Evolutionary conservation across 73 alveolate species (phyloP), one percentile per base, ranked within the genome.

Genomic region (Breviolum minutum): DNA sequence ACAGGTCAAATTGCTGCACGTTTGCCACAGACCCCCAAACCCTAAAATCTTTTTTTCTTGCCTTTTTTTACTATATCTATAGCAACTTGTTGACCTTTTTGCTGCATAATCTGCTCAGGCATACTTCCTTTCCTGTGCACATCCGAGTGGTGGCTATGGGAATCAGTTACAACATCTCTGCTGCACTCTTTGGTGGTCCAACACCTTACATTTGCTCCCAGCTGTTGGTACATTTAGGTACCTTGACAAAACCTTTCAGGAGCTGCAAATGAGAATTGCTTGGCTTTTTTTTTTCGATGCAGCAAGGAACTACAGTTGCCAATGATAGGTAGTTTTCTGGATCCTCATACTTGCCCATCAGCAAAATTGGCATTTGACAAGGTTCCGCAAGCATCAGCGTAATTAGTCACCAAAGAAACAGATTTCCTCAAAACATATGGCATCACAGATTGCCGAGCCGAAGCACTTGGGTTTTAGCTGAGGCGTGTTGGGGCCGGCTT

Each of bases 111-210:
- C 27, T 8, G 63, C 86, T 29, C 62, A 86, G 94, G 94, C 98
- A 92, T 62, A 92, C 80, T 27, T 74, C 91, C 89, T 92, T 92
- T 17, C 98, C 98, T 6, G 98, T 92, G 66, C 91, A 92, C 14
- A 32, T 92, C 29, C 90, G 98, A 2, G 98, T 92, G 64, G 74
- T 92, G 80, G 98, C 77, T 79, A 92, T 92, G 98, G 98, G 98
- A 14, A 60, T 92, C 60, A 92, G 98, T 90, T 92, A 92, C 98
- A 92, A 92, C 98, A 66, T 92, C n/a, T 24, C 98, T 12, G 80
- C 91, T 6, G 98, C 98, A 0, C 20, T 92, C 40, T 81, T 92
- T 19, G 98, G 98, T 3, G 98, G 98, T 32, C 98, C 98, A 62
- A 92, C 98, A 48, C 98, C 98, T 6, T 92, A 92, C 90, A 60